Evolutionary conservation across 306 rosid genomes (phyloP).

Genomic region (Cicer yamashitae): DNA sequence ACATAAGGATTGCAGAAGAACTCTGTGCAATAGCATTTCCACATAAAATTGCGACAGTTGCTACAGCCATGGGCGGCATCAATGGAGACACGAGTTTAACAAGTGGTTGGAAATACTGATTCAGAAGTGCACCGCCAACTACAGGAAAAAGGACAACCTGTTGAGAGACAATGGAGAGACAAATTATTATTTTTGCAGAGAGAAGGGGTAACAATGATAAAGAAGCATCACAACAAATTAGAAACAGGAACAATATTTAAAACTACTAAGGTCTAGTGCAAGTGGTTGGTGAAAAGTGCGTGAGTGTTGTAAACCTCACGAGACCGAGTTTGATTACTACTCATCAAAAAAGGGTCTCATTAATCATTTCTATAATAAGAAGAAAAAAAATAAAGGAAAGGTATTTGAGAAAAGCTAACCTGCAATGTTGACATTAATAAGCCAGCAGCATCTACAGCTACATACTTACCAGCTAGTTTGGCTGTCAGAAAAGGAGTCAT

Average conservation of each 20-base stretch:
- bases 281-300: too few species aligned
- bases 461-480: constrained; percentile 86
- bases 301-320: too few species aligned
- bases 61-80: constrained; percentile 90
- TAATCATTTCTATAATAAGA: too few species aligned
- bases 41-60: constrained; percentile 77
- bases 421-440: constrained; percentile 74
- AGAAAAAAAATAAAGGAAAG: too few species aligned
- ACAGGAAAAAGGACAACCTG: constrained; percentile 94
- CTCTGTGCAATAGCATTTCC: constrained; percentile 81
- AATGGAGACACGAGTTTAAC: constrained; percentile 72
- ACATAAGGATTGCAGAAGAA: constrained; percentile 73
- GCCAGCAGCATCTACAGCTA: constrained; percentile 80
- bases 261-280: too few species aligned
- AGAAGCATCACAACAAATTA: not conserved
- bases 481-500: constrained; percentile 90
- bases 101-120: constrained; percentile 75
- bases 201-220: constrained; percentile 24
- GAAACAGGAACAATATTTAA: not conserved
- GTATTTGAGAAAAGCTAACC: constrained; percentile 43
- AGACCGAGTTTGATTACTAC: too few species aligned
- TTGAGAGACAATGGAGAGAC: constrained; percentile 25
- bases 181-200: not conserved
- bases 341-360: too few species aligned
- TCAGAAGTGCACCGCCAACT: constrained; percentile 77